Conservation (phyloP, 1,284 basidiomycete species). For the Pyrrhoderma lamaoense region DNA sequence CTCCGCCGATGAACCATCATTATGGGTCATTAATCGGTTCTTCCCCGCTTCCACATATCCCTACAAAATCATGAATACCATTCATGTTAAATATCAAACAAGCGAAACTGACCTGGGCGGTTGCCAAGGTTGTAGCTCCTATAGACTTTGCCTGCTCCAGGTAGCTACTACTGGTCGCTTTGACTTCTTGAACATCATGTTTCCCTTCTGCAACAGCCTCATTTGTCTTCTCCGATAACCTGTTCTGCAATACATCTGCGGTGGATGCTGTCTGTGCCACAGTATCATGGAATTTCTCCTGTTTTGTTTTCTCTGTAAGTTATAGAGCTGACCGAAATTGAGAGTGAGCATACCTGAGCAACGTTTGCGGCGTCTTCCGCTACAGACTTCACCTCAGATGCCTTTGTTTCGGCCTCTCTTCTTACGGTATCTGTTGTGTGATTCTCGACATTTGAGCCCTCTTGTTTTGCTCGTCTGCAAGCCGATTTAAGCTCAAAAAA, state of each 20-base stretch:
- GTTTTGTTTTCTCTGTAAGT: background rate
- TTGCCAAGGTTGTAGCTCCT: constrained; percentile 38
- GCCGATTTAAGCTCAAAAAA: background rate
- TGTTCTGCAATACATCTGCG: constrained; percentile 37
- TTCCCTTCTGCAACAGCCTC: constrained; percentile 50
- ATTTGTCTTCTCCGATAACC: constrained; percentile 38
- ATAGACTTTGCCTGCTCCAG: constrained; percentile 46
- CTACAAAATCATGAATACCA: background rate
- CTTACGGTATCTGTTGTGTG: background rate
- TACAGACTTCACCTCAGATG: constrained; percentile 17
- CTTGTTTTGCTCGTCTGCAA: constrained; percentile 11
- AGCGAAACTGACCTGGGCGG: constrained; percentile 41
- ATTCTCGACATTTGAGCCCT: background rate
- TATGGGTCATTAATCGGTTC: constrained; percentile 17
- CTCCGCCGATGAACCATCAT: background rate
- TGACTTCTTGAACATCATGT: constrained; percentile 38
- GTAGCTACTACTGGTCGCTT: constrained; percentile 38
- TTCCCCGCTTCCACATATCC: constrained; percentile 18
- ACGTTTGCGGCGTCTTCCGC: constrained; percentile 21
- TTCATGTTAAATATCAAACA: background rate
- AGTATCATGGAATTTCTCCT: constrained; percentile 39
- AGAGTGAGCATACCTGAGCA: constrained; percentile 19
- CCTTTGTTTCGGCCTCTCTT: constrained; percentile 17
- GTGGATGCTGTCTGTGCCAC: constrained; percentile 36
- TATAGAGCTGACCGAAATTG: background rate